These are phyloP conservation scores for Paramecium sexaurelia DNA, from an alignment of 73 alveolate species.

Conservation along the genomic window DNA sequence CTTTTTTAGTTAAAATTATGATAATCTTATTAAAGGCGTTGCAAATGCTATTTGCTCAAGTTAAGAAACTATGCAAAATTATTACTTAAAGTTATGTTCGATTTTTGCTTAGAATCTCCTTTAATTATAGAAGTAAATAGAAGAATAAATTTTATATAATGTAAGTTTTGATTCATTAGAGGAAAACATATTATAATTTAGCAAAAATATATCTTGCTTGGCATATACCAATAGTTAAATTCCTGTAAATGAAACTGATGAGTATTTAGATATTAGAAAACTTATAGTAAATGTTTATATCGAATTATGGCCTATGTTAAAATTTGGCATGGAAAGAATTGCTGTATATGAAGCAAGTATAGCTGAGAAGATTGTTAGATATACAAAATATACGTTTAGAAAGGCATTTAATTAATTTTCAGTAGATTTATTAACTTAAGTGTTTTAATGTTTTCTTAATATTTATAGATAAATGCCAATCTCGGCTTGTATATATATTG, in stretches of 20 bases:
- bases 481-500: slow-evolving; percentile 22
- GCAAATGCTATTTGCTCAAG: slow-evolving; percentile 51
- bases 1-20: slow-evolving; percentile 11
- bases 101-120: background rate
- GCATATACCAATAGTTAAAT: background rate
- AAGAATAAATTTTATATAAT: background rate
- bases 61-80: background rate
- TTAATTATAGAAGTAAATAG: background rate
- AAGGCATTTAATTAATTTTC: background rate
- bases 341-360: background rate
- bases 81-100: slow-evolving; percentile 7
- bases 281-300: background rate
- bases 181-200: background rate
- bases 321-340: background rate
- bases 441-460: background rate
- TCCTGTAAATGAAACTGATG: slow-evolving; percentile 2
- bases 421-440: background rate
- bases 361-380: slow-evolving; percentile 48
- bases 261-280: background rate
- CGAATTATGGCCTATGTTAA: slow-evolving; percentile 36
- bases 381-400: slow-evolving; percentile 51
- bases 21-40: slow-evolving; percentile 3
- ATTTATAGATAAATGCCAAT: slow-evolving; percentile 13
- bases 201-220: slow-evolving; percentile 27
- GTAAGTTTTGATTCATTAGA: background rate